A percentile compares a stretch with the other conserved stretches of the same genome.
These are phyloP conservation scores for Bretziella fagacearum DNA, from an alignment of 2,329 filamentous ascomycete species.

Conservation along the genomic window DNA sequence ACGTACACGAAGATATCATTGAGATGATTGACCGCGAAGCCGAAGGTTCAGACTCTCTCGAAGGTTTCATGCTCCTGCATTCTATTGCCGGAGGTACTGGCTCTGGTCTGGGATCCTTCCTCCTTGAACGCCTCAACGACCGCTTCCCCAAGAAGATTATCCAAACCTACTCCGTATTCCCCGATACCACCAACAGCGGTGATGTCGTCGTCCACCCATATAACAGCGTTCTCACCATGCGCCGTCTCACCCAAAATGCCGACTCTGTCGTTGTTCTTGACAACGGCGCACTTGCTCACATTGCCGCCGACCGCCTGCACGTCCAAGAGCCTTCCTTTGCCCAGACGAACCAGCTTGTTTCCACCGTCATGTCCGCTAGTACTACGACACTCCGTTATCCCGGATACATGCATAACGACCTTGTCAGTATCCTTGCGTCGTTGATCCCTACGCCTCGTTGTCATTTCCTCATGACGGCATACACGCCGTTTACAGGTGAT, in stretches of 20 bases:
- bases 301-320: conserved; percentile 85
- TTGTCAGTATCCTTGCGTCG: conserved; percentile 89
- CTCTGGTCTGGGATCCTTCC: conserved; percentile 85
- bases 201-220: conserved; percentile 97
- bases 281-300: conserved; percentile 83
- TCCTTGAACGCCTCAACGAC: conserved; percentile 91
- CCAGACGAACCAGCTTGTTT: conserved; percentile 92
- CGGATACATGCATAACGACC: conserved; percentile 99
- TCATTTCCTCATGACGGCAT: conserved; percentile 96
- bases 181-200: conserved; percentile 69
- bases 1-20: conserved; percentile 89
- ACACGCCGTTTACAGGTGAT: conserved; percentile 93
- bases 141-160: conserved; percentile 98
- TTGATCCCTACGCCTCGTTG: conserved; percentile 91
- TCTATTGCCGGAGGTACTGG: conserved; percentile 96
- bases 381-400: conserved; percentile 94
- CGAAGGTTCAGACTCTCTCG: conserved; percentile 90
- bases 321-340: conserved; percentile 92
- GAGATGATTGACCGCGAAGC: conserved; percentile 99
- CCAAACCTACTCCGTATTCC: conserved; percentile 97
- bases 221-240: conserved; percentile 86
- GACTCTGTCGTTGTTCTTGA: conserved; percentile 96
- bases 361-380: conserved; percentile 96
- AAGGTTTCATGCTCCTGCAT: conserved; percentile 98
- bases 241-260: conserved; percentile 82